Evolutionary conservation across 2,329 filamentous ascomycete genomes (phyloP).

Genomic region (Sarocladium kiliense): DNA sequence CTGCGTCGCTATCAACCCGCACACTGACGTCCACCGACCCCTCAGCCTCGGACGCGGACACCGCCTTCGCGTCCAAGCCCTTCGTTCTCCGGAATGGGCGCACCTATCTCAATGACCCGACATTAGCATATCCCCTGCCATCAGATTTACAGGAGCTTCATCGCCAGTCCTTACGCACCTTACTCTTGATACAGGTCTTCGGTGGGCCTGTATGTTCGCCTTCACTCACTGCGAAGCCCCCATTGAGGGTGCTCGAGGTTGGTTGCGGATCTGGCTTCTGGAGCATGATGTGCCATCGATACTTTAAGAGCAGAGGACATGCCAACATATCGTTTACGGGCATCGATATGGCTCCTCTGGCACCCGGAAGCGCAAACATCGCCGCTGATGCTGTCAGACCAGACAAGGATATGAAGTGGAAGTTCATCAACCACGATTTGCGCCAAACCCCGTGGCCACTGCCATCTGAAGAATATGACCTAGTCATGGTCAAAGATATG

Average conservation of each 20-base stretch:
- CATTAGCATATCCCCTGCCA: constrained; percentile 75
- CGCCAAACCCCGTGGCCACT: constrained; percentile 73
- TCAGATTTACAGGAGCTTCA: constrained; percentile 84
- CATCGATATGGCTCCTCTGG: constrained; percentile 72
- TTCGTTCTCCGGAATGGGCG: constrained; percentile 74
- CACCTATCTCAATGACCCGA: constrained; percentile 72
- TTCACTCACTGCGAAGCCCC: constrained; percentile 59
- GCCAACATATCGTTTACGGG: constrained; percentile 72
- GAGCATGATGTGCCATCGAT: constrained; percentile 82
- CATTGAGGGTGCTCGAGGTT: constrained; percentile 74
- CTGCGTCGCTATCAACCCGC: constrained; percentile 35
- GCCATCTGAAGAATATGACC: constrained; percentile 72
- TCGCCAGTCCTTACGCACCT: constrained; percentile 77
- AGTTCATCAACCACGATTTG: constrained; percentile 82
- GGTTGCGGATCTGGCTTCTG: constrained; percentile 86
- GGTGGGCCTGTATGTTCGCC: constrained; percentile 75
- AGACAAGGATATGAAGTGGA: constrained; percentile 76
- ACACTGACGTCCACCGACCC: constrained; percentile 46
- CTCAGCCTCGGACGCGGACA: constrained; percentile 36
- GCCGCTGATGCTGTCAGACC: constrained; percentile 39
- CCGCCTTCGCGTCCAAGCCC: constrained; percentile 34
- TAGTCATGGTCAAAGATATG: constrained; percentile 84
- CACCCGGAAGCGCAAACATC: constrained; percentile 33
- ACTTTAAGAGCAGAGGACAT: constrained; percentile 65
- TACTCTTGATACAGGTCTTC: constrained; percentile 76